Evolutionary conservation across 148 eudicot species (phyloP), one percentile per base, ranked within the genome.

Genomic region (Gaultheria prostrata): DNA sequence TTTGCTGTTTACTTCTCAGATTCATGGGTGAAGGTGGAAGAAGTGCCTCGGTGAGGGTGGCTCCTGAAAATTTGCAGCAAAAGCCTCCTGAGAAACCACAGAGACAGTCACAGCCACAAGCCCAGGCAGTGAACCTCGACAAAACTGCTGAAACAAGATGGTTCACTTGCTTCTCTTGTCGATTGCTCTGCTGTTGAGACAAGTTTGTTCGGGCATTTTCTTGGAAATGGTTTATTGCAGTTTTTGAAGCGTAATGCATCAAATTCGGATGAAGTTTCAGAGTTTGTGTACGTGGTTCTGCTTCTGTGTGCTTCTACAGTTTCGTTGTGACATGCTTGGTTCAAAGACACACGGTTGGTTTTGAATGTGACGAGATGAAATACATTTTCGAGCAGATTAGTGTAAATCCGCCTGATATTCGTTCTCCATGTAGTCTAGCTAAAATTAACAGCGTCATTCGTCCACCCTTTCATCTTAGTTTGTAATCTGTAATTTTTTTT

Each of bases 141-240:
- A 80, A 83, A 73, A 3, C 85, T 72, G 67, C 59, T 24, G 54
- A 21, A 30, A 82, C 82, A 20, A 57, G 43, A 83, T 87, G 91
- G 85, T 87, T 86, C 67, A 79, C 81, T 78, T 86, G 88, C 75
- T 86, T 83, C 78, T 74, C 81, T 30, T 87, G 87, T 61, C 86
- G 85, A 46, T 78, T 79, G 2, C n/a, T 65, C 43, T 86, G 92
- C 79, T 85, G 88, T 49, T 88, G 85, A 85, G 57, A 77, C 8
- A 17, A 17, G n/a, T 78, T 33, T 63, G 17, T 33, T 39, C 69
- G 30, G 21, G 65, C 63, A 14, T 50, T 11, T 46, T 7, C 50
- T 39, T 11, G 1, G 3, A 14, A 4, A 3, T 1, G 8, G 46
- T 26, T 61, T 67, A 18, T 45, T 65, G 61, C 83, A 8, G 18